These are phyloP conservation scores for Exophiala oligosperma DNA, from an alignment of 2,329 filamentous ascomycete genomes.

Conservation along the genomic window DNA sequence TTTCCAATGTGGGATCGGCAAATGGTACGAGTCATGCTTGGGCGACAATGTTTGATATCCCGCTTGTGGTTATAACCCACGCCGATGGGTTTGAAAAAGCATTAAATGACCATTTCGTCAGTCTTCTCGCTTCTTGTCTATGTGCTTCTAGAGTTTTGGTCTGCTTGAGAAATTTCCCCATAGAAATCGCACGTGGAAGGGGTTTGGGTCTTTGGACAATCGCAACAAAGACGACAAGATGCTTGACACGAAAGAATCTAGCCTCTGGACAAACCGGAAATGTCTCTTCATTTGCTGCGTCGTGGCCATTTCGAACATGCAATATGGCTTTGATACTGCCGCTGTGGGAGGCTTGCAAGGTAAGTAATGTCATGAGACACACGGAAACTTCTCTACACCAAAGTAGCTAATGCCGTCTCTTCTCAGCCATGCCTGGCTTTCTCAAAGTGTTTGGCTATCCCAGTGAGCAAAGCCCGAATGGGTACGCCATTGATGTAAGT, in stretches of 20 bases:
- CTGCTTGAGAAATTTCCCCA: no score
- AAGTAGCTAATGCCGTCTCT: background rate
- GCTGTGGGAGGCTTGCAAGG: constrained; percentile 37
- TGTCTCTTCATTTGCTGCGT: constrained; percentile 49
- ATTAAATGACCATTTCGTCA: background rate
- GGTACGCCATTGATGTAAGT: constrained; percentile 34
- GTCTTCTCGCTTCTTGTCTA: background rate
- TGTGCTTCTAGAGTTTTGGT: background rate
- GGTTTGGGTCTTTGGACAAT: background rate
- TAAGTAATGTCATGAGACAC: background rate
- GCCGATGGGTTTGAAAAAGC: background rate
- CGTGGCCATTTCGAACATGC: constrained; percentile 52
- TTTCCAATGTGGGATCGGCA: constrained; percentile 7
- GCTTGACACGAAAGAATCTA: constrained; percentile 10
- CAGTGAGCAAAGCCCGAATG: constrained; percentile 27
- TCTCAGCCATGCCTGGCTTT: constrained; percentile 17
- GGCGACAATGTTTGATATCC: background rate
- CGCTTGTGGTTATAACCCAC: background rate
- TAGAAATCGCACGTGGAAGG: background rate
- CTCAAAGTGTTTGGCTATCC: constrained; percentile 30
- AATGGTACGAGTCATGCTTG: background rate
- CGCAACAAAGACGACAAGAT: constrained; percentile 1
- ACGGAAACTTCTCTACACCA: background rate
- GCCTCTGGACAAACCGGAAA: constrained; percentile 17
- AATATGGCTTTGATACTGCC: constrained; percentile 53